Evolutionary conservation across 306 rosid genomes (phyloP).

Genomic region (Pachyrhizus erosus): DNA sequence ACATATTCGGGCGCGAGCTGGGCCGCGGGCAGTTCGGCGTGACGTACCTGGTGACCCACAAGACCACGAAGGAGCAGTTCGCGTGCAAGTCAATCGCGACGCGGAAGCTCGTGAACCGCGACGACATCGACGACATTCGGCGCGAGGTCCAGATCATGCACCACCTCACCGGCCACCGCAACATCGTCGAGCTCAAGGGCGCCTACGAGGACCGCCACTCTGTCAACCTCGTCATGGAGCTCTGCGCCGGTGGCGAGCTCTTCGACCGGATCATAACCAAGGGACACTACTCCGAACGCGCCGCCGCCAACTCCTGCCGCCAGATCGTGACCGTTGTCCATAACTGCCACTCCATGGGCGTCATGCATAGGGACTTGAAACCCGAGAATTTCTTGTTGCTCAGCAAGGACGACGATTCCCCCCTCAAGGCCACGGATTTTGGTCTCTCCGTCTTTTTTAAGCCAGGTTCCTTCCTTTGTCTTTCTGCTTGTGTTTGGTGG

Average conservation of each 20-base stretch:
- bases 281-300: conserved; percentile 93
- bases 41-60: conserved; percentile 81
- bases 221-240: conserved; percentile 94
- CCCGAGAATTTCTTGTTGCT: conserved; percentile 90
- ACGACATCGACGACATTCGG: conserved; percentile 83
- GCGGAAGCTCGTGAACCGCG: conserved; percentile 71
- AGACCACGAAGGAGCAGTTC: conserved; percentile 67
- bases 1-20: conserved; percentile 89
- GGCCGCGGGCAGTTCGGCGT: conserved; percentile 98
- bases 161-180: conserved; percentile 93
- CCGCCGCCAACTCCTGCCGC: conserved; percentile 83
- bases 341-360: conserved; percentile 90
- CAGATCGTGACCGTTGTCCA: conserved; percentile 93
- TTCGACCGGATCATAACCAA: conserved; percentile 87
- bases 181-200: conserved; percentile 88
- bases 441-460: conserved; percentile 92
- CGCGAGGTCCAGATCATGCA: conserved; percentile 99
- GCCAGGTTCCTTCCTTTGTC: conserved; percentile 49
- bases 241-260: conserved; percentile 96
- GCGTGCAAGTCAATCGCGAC: conserved; percentile 97
- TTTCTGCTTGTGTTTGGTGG: not conserved
- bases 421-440: conserved; percentile 90
- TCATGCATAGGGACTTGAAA: conserved; percentile 91
- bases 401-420: conserved; percentile 66
- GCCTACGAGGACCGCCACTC: conserved; percentile 96